Percentiles rank a stretch among this genome's conserved stretches.
Conservation (phyloP, 768 basidiomycete genomes). For the Postia placenta region DNA sequence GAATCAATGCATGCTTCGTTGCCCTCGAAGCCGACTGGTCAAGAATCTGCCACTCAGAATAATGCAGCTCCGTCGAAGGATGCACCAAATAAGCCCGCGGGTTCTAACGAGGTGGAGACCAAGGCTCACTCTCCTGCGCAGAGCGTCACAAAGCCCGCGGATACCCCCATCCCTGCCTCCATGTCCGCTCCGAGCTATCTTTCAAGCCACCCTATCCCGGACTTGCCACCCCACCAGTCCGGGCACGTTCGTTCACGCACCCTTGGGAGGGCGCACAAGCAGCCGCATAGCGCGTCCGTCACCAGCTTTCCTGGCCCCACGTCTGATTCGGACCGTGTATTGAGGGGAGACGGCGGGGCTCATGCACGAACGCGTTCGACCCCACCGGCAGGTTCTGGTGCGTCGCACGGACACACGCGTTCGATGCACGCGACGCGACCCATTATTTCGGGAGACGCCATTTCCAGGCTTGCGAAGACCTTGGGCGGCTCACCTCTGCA, state of each 20-base stretch:
- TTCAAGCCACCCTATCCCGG: constrained; percentile 23
- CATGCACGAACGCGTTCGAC: constrained; percentile 65
- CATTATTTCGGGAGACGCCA: constrained; percentile 68
- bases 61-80: constrained; percentile 5
- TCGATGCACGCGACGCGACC: constrained; percentile 46
- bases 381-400: constrained; percentile 40
- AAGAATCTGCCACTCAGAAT: constrained; percentile 5
- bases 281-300: constrained; percentile 24
- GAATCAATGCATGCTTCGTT: no score
- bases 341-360: constrained; percentile 31
- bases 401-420: constrained; percentile 29
- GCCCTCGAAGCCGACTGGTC: background rate
- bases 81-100: constrained; percentile 6
- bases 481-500: constrained; percentile 34
- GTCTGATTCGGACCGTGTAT: constrained; percentile 38
- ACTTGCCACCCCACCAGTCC: constrained; percentile 24
- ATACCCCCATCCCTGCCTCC: constrained; percentile 40
- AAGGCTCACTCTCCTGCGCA: constrained; percentile 20
- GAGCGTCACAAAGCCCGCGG: constrained; percentile 47
- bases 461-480: constrained; percentile 58
- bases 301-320: constrained; percentile 33
- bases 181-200: constrained; percentile 35
- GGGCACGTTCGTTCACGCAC: constrained; percentile 55
- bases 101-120: constrained; percentile 6
- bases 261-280: constrained; percentile 32